Conservation (phyloP, 306 rosid species). For the Sophora flavescens region DNA sequence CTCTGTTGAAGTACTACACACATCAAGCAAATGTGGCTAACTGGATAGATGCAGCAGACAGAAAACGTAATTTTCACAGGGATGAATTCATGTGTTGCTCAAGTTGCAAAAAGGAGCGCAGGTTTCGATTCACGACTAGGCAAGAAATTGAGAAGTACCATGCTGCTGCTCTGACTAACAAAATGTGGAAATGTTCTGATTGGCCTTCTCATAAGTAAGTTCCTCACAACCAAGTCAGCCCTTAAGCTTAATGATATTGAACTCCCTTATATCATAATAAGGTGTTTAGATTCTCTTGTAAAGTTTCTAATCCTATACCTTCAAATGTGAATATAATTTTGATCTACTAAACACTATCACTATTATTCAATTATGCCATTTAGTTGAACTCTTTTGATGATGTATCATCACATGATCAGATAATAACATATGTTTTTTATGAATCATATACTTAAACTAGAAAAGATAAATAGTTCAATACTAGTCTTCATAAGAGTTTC, state of each 20-base stretch:
- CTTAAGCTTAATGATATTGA: neutral
- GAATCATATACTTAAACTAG: too few species aligned
- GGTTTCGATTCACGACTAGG: constrained; percentile 45
- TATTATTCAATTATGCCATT: too few species aligned
- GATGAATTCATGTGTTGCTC: constrained; percentile 56
- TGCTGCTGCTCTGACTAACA: constrained; percentile 38
- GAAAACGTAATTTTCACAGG: constrained; percentile 45
- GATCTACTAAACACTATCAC: too few species aligned
- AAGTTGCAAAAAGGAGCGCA: constrained; percentile 49
- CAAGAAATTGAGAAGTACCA: constrained; percentile 46
- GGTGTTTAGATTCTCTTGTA: neutral
- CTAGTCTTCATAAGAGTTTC: too few species aligned
- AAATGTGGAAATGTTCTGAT: constrained; percentile 54
- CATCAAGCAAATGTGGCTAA: constrained; percentile 50
- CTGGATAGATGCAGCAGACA: constrained; percentile 14
- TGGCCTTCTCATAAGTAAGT: constrained; percentile 50
- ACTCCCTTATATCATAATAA: neutral
- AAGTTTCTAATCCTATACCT: neutral
- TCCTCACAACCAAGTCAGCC: neutral
- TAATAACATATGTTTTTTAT: too few species aligned
- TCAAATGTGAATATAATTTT: too few species aligned
- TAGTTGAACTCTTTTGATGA: too few species aligned
- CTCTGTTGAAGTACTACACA: constrained; percentile 52
- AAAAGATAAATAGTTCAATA: too few species aligned
- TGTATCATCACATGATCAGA: too few species aligned